Evolutionary conservation across 148 eudicot genomes (phyloP), one percentile per base, ranked within the genome.

Genomic region (Euryodendron excelsum): DNA sequence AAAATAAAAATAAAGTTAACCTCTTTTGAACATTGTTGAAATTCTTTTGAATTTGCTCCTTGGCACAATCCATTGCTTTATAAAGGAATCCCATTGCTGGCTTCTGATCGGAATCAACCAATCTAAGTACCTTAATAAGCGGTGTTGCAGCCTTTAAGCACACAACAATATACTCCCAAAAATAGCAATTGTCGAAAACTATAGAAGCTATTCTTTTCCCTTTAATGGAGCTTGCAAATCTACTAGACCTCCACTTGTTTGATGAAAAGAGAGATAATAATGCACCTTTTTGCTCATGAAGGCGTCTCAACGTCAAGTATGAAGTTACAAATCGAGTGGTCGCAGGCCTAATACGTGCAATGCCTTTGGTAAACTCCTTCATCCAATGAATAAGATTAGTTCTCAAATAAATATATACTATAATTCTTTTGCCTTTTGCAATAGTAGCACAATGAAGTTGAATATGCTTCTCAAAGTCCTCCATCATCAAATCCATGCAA

Each of bases 401-500:
- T 27, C 77, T 72, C 7, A 77, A 63, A 63, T 79, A 72, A 25
- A 79, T 79, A 31, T 33, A 72, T 14, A 71, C 34, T 12, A 60
- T 45, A 41, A 79, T 52, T 59, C 28, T 79, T 31, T 34, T 69
- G 0, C 3, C 76, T n/a, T 78, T 78, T 41, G 34, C 28, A 55
- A 77, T 77, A 10, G 80, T 69, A 14, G 4, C 11, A 34, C 23
- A 3, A 45, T 76, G 70, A 15, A 65, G 11, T 27, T 70, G 8
- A 9, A 70, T 45, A 6, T 70, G 30, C 74, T 70, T 70, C 17
- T 70, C 21, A 39, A 70, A 37, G 41, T 70, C 78, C 47, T 75
- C 78, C 14, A 75, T 14, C 52, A 75, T 75, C 55, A 75, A 75
- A 75, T 75, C 78, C 2, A 75, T 75, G 18, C 78, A 75, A 23